Base-by-base conservation (phyloP, 2,329 filamentous ascomycete species). In the Exserohilum rostratum region DNA sequence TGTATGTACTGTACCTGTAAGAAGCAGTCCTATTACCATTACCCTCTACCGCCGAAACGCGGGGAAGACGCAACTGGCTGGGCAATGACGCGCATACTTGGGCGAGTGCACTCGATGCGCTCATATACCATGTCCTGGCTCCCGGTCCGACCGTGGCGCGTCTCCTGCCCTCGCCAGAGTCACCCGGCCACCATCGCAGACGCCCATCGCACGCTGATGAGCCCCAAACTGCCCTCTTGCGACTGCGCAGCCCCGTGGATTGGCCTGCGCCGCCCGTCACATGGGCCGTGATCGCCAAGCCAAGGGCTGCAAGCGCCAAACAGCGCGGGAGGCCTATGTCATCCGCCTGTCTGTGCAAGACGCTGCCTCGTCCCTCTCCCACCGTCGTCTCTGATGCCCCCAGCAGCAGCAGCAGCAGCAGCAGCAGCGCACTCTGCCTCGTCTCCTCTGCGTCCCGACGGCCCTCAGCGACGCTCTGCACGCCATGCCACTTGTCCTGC, bases 401-500 rank as follows among this genome's bases (percentile, higher is more conserved):
- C 39, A 30, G 39, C 25, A 7, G 7, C 22, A 7, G 4, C 22
- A 7, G n/a, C n/a, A n/a, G n/a, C n/a, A n/a, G n/a, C n/a, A n/a
- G n/a, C n/a, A n/a, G n/a, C n/a, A n/a, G n/a, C n/a, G n/a, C 15
- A 7, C 22, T 29, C 38, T 40, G 25, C 25, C 39, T n/a, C 25
- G 22, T 29, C 39, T 30, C 11, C n/a, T 20, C 34, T 38, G 4
- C 22, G 13, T 25, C n/a, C 22, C 27, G 37, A 7, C 18, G 37
- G 22, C 37, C 11, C 18, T 18, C 18, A 9, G 10, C 15, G n/a
- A 31, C 40, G 40, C 29, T 44, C 52, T 45, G 55, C 66, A 57
- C 67, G 67, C 70, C 68, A 73, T 73, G 70, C 61, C 49, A 65
- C 58, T 67, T 60, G 62, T 62, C 57, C 56, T 53, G 46, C 62